Conservation (phyloP, 129 eudicot species). For the Artemisia annua region DNA sequence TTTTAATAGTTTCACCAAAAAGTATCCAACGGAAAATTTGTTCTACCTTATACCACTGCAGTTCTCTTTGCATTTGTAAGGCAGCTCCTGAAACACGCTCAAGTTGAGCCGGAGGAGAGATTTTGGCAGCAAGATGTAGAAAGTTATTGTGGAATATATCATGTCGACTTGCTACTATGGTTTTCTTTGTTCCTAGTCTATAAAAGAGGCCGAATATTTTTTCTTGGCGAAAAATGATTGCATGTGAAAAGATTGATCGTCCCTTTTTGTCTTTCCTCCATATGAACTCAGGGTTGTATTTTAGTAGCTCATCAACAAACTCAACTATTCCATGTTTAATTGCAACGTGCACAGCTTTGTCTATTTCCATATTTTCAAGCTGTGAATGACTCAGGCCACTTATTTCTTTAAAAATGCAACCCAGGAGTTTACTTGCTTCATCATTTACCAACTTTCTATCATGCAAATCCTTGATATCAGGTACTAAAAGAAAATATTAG, state of each 20-base stretch:
- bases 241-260: constrained; percentile 51
- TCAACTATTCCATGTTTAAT: constrained; percentile 50
- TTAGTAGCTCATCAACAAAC: constrained; percentile 40
- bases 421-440: constrained; percentile 44
- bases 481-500: constrained; percentile 13
- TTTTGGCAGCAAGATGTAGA: constrained; percentile 54
- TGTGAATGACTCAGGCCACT: constrained; percentile 3
- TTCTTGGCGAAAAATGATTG: constrained; percentile 49
- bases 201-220: constrained; percentile 45
- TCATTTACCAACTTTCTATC: constrained; percentile 44
- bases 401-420: constrained; percentile 38
- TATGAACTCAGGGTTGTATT: constrained; percentile 42
- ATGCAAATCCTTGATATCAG: constrained; percentile 48
- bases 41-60: constrained; percentile 55
- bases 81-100: constrained; percentile 60
- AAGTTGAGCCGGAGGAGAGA: constrained; percentile 52
- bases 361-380: constrained; percentile 43
- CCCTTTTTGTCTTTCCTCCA: constrained; percentile 56
- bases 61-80: constrained; percentile 55
- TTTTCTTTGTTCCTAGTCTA: constrained; percentile 41
- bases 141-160: constrained; percentile 51
- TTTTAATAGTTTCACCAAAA: neutral
- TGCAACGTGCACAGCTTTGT: constrained; percentile 41
- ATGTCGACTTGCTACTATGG: constrained; percentile 48
- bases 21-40: neutral